A percentile compares a stretch with the other conserved stretches of the same genome.
Evolutionary conservation across 805 yeast genomes (phyloP).

Genomic region (Kodamaea nitidulidarum): DNA sequence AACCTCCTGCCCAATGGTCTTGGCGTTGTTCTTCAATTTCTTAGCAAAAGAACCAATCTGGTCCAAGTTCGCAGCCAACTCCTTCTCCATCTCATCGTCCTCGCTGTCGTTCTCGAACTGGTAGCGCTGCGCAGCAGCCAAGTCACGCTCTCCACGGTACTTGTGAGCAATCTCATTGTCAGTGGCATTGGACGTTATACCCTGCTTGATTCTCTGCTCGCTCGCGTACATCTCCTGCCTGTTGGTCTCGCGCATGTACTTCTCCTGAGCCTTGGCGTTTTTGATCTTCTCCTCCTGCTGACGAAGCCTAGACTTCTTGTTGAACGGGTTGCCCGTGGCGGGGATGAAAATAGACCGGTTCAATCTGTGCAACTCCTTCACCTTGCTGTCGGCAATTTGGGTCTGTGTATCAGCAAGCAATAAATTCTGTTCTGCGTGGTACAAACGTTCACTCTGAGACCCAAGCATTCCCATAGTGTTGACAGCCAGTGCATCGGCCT

Average conservation of each 20-base stretch:
- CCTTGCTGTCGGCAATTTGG: constrained; percentile 76
- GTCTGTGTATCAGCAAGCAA: constrained; percentile 79
- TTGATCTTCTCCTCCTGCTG: constrained; percentile 70
- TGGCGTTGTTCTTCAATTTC: constrained; percentile 69
- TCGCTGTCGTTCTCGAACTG: constrained; percentile 88
- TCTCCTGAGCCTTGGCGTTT: constrained; percentile 57
- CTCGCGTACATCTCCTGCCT: constrained; percentile 57
- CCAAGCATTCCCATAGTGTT: constrained; percentile 92
- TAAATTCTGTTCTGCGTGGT: constrained; percentile 72
- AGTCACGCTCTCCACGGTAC: constrained; percentile 49
- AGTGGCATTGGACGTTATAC: constrained; percentile 44
- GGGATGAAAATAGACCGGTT: constrained; percentile 82
- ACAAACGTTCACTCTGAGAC: constrained; percentile 83
- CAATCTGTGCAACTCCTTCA: constrained; percentile 69
- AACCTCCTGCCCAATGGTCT: constrained; percentile 70
- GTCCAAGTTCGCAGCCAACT: constrained; percentile 77
- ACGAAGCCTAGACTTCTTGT: constrained; percentile 67
- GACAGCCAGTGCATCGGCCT: constrained; percentile 43
- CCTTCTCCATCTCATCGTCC: constrained; percentile 89
- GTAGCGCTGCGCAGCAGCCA: constrained; percentile 61
- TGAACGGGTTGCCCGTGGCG: constrained; percentile 80
- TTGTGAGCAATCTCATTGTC: constrained; percentile 38
- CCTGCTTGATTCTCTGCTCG: constrained; percentile 64
- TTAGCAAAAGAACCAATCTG: constrained; percentile 66
- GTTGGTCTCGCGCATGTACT: constrained; percentile 56